Conservation (phyloP, 1,284 basidiomycete genomes). For the Cystobasidium sp. region DNA sequence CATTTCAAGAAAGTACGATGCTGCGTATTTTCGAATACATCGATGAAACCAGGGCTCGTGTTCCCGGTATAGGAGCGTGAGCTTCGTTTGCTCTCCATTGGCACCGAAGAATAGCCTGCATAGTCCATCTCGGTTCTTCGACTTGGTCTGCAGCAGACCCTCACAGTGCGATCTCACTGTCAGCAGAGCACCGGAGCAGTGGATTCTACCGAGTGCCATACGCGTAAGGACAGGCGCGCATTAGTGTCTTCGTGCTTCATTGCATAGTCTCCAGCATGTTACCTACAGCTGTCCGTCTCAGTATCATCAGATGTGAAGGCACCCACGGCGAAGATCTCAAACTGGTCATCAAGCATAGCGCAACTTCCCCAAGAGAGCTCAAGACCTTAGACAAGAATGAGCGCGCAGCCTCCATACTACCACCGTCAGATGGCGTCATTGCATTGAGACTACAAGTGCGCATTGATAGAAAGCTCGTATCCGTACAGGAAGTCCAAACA, state of each 20-base stretch:
- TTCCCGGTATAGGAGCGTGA: slow-evolving; percentile 31
- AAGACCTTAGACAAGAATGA: neutral
- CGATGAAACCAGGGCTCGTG: slow-evolving; percentile 27
- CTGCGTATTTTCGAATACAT: slow-evolving; percentile 41
- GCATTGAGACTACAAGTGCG: neutral
- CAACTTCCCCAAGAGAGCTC: neutral
- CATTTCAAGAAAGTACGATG: slow-evolving; percentile 43
- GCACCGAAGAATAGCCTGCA: slow-evolving; percentile 18
- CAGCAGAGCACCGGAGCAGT: too few relatives aligned
- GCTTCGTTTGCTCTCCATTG: slow-evolving; percentile 42
- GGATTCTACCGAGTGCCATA: too few relatives aligned
- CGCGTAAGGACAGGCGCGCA: too few relatives aligned
- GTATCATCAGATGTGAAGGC: slow-evolving; percentile 10
- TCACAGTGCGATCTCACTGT: neutral
- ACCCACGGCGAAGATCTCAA: slow-evolving; percentile 14
- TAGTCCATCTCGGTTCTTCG: neutral
- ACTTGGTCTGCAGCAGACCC: slow-evolving; percentile 10
- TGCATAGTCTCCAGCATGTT: too few relatives aligned
- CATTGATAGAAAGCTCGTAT: neutral
- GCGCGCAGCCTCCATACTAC: neutral
- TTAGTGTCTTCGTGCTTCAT: too few relatives aligned
- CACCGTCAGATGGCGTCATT: neutral
- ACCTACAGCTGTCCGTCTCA: neutral
- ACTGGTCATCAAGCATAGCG: neutral
- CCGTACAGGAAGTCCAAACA: neutral